Conservation (phyloP, 495 filamentous ascomycete species). For the Penicillium malachiteum region DNA sequence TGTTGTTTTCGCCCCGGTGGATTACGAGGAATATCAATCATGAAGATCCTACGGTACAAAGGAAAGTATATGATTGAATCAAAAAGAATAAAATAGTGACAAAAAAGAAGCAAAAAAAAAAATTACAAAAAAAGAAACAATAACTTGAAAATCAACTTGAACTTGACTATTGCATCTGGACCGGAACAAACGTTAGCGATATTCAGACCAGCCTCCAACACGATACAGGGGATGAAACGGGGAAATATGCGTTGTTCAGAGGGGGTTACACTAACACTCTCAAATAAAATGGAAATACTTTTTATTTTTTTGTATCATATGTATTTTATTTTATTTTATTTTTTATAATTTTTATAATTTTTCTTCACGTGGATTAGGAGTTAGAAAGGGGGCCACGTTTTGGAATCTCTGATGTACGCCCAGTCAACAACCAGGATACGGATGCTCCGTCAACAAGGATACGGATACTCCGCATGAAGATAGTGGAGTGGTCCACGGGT, state of each 20-base stretch:
- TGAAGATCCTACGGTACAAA: not conserved
- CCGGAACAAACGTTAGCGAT: conserved; percentile 1
- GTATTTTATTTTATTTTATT: too few relatives aligned
- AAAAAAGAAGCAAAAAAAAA: too few relatives aligned
- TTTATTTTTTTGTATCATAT: too few relatives aligned
- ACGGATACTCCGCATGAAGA: too few relatives aligned
- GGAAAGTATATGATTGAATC: not conserved
- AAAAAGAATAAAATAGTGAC: not conserved
- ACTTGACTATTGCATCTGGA: not conserved
- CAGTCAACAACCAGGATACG: too few relatives aligned
- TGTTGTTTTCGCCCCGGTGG: not conserved
- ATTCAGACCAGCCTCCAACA: conserved; percentile 8
- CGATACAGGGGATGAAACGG: conserved; percentile 19
- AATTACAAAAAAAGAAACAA: not conserved
- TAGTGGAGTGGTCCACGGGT: too few relatives aligned
- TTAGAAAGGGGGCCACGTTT: conserved; percentile 16
- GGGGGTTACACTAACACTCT: conserved; percentile 22
- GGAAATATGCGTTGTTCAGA: conserved; percentile 5
- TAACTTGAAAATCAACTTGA: not conserved
- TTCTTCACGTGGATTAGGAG: conserved; percentile 19
- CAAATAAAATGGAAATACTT: too few relatives aligned
- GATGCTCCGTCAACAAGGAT: too few relatives aligned
- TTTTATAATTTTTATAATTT: too few relatives aligned
- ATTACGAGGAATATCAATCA: not conserved
- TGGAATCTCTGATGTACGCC: not conserved